Base-by-base conservation (phyloP, 2,329 filamentous ascomycete genomes). In the Trichoderma sp. region DNA sequence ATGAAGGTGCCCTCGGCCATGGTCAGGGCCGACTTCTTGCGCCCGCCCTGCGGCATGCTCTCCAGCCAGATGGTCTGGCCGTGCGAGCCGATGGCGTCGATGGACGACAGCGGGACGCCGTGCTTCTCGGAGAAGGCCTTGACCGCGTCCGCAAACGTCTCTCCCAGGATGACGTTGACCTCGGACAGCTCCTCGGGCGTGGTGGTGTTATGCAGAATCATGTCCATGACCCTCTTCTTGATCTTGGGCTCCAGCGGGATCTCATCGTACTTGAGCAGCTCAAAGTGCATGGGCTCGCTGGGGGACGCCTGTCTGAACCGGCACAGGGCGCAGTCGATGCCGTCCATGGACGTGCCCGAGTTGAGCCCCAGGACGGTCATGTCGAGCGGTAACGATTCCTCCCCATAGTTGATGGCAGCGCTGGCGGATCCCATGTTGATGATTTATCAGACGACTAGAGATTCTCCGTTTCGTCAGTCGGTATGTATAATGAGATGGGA, bases 41-140 rank as follows among this genome's bases (percentile, higher is more conserved):
- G 77, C 9, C 78, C 80, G 28, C 69, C 64, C 58, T 81, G 78
- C 0, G 84, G 82, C 82, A 85, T 84, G 61, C 78, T 81, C 17
- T 82, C 75, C 6, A 85, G 75, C 82, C 82, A 87, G 68, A 85
- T 84, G 10, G 84, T 87, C 73, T 86, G 84, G 15, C 84, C 84
- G 68, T 88, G 83, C 3, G 83, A 85, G 26, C 84, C 84, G 44
- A 87, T 78, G 24, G 78, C 79, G 68, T 87, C 84, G 66, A 88
- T 81, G 7, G 76, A 76, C 17, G 75, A 72, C 21, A 81, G 73
- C 12, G 78, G 69, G 48, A 85, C 73, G 24, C 74, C 68, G 54
- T 83, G 72, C 55, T 79, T 76, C 19, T 75, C 70, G 69, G 78
- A 82, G 70, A 88, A 87, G 30, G 78, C 70, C 43, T 80, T 76